A percentile compares a stretch with the other conserved stretches of the same genome.
phyloP scores from a whole-genome alignment of 768 basidiomycete genomes.

The Amanita exitialis region DNA sequence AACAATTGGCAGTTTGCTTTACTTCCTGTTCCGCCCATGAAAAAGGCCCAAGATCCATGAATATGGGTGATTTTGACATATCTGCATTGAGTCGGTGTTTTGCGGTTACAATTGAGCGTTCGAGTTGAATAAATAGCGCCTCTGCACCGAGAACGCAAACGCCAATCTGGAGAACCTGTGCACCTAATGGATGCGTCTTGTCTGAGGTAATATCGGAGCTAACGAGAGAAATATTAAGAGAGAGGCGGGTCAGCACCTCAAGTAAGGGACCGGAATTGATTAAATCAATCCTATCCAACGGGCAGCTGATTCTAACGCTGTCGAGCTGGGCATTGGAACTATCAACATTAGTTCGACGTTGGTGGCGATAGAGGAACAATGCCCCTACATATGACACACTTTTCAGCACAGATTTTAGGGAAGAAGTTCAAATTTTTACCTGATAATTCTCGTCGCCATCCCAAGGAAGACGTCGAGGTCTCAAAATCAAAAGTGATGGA shows the following conservation, averaged over 20 bases:
- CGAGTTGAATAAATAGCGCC: slow-evolving; percentile 18
- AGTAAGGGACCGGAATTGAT: slow-evolving; percentile 14
- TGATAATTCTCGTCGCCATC: slow-evolving; percentile 38
- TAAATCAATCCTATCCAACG: slow-evolving; percentile 26
- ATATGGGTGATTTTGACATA: slow-evolving; percentile 16
- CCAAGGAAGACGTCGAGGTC: slow-evolving; percentile 41
- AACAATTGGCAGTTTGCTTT: slow-evolving; percentile 1
- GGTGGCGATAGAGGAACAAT: slow-evolving; percentile 34
- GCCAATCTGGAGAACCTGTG: slow-evolving; percentile 21
- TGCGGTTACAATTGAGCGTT: slow-evolving; percentile 17
- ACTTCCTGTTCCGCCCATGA: slow-evolving; percentile 18
- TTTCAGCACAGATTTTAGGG: not conserved
- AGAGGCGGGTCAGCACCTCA: slow-evolving; percentile 17
- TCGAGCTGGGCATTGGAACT: slow-evolving; percentile 17
- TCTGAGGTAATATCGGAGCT: slow-evolving; percentile 12
- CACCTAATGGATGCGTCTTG: slow-evolving; percentile 12
- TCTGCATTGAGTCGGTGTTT: slow-evolving; percentile 14
- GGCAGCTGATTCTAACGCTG: slow-evolving; percentile 37
- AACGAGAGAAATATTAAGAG: slow-evolving; percentile 15
- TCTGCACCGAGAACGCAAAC: slow-evolving; percentile 17
- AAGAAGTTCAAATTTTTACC: slow-evolving; percentile 17
- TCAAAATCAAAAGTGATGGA: slow-evolving; percentile 38
- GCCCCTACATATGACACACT: slow-evolving; percentile 22
- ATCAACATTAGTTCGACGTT: slow-evolving; percentile 23
- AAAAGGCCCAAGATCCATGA: slow-evolving; percentile 34